phyloP scores from a whole-genome alignment of 805 yeast species.

The Saturnispora kantuleensis region DNA sequence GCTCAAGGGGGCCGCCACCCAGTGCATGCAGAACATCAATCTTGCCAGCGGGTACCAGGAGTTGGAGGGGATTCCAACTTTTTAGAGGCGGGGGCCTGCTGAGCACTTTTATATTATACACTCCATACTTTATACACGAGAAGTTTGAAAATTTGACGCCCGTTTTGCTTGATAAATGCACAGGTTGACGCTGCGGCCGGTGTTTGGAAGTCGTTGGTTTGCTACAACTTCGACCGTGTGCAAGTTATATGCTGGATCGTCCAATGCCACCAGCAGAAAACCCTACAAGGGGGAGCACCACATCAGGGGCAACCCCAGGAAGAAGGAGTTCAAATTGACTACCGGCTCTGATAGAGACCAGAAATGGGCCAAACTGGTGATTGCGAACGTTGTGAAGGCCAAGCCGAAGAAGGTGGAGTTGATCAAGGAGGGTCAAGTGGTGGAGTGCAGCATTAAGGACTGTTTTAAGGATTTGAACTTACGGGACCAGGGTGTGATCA shows the following conservation, averaged over 20 bases:
- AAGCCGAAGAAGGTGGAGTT: conserved; percentile 16
- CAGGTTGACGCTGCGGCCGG: neutral
- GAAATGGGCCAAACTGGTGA: conserved; percentile 19
- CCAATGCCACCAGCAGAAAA: neutral
- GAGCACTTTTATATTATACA: neutral
- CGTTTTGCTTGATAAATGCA: conserved; percentile 29
- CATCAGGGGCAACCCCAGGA: neutral
- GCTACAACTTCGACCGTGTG: neutral
- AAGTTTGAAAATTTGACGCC: neutral
- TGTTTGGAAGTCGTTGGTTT: neutral
- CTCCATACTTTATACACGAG: neutral
- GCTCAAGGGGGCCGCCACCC: conserved; percentile 97
- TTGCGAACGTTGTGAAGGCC: conserved; percentile 13
- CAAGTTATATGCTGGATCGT: neutral
- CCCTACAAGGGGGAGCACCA: neutral
- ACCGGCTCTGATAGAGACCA: conserved; percentile 23
- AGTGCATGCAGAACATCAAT: conserved; percentile 93
- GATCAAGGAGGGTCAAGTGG: conserved; percentile 14
- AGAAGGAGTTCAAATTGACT: conserved; percentile 5
- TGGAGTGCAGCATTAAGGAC: conserved; percentile 9
- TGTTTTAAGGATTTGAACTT: conserved; percentile 16
- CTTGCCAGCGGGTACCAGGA: conserved; percentile 84
- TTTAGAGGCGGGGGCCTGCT: neutral
- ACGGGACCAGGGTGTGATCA: conserved; percentile 18
- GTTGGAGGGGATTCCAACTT: conserved; percentile 80